phyloP scores from a whole-genome alignment of 1,139 yeast species.

The Suhomyces wounanorum region DNA sequence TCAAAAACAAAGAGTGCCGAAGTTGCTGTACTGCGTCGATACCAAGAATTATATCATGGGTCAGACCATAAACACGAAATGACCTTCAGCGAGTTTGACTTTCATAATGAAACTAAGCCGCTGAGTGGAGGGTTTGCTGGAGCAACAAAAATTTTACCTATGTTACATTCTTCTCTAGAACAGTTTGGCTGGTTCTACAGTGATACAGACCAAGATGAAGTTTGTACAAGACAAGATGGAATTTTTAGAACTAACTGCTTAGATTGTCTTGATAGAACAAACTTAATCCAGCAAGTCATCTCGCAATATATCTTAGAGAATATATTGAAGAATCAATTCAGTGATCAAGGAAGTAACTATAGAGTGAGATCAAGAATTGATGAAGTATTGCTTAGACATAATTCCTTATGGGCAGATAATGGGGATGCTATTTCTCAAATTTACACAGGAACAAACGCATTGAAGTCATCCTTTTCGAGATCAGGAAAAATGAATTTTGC shows the following conservation, averaged over 20 bases:
- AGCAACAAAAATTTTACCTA: slow-evolving; percentile 70
- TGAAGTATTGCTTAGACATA: slow-evolving; percentile 67
- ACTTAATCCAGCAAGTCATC: slow-evolving; percentile 86
- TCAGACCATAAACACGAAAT: slow-evolving; percentile 51
- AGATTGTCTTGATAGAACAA: slow-evolving; percentile 94
- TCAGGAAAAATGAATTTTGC: slow-evolving; percentile 96
- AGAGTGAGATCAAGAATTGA: slow-evolving; percentile 28
- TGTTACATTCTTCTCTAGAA: slow-evolving; percentile 63
- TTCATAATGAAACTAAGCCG: slow-evolving; percentile 83
- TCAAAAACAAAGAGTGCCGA: slow-evolving; percentile 77
- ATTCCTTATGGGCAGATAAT: slow-evolving; percentile 94
- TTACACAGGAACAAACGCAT: slow-evolving; percentile 95
- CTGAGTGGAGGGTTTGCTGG: slow-evolving; percentile 80
- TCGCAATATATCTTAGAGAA: slow-evolving; percentile 60
- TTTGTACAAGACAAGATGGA: slow-evolving; percentile 79
- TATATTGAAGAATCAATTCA: slow-evolving; percentile 55
- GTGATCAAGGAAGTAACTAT: slow-evolving; percentile 19
- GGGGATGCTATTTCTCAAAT: slow-evolving; percentile 97
- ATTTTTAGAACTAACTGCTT: slow-evolving; percentile 90
- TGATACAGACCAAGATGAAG: slow-evolving; percentile 38
- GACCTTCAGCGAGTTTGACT: slow-evolving; percentile 80
- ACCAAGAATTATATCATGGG: slow-evolving; percentile 54
- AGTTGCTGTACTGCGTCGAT: slow-evolving; percentile 68
- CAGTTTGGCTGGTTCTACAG: slow-evolving; percentile 75
- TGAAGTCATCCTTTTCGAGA: slow-evolving; percentile 90